These are phyloP conservation scores for Neurospora pannonica DNA, from an alignment of 495 filamentous ascomycete species.

Conservation along the genomic window DNA sequence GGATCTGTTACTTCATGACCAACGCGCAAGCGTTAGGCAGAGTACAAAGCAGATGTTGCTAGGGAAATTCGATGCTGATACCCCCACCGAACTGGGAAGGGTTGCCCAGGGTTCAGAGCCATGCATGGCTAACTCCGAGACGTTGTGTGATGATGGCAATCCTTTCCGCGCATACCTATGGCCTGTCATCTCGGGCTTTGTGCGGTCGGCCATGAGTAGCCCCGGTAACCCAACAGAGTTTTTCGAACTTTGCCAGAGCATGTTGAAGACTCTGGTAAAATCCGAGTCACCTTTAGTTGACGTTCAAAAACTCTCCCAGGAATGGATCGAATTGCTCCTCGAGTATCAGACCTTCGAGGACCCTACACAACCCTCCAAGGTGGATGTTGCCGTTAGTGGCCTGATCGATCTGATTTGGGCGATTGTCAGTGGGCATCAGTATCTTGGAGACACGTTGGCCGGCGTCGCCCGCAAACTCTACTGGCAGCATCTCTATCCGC, in stretches of 20 bases:
- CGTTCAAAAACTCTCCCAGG: constrained; percentile 19
- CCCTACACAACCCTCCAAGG: constrained; percentile 37
- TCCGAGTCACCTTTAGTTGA: constrained; percentile 40
- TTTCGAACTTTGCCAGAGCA: constrained; percentile 34
- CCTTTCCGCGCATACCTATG: constrained; percentile 36
- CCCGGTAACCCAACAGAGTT: constrained; percentile 34
- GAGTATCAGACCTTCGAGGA: constrained; percentile 29
- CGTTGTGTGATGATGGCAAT: neutral
- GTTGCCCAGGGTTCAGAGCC: neutral
- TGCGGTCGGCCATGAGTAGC: constrained; percentile 26
- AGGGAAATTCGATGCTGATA: constrained; percentile 7
- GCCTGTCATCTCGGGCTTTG: constrained; percentile 35
- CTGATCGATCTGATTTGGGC: constrained; percentile 28
- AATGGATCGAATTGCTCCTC: constrained; percentile 16
- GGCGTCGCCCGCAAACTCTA: constrained; percentile 52
- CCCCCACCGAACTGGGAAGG: neutral
- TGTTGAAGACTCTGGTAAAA: constrained; percentile 48
- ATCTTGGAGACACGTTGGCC: neutral
- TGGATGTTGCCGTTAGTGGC: constrained; percentile 39
- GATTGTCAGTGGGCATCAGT: constrained; percentile 4
- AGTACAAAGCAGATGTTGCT: constrained; percentile 30
- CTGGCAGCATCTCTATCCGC: constrained; percentile 58
- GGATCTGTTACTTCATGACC: constrained; percentile 33
- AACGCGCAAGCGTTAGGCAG: constrained; percentile 29
- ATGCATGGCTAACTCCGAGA: neutral